Percentiles rank a stretch among this genome's conserved stretches.
phyloP scores from a whole-genome alignment of 2,329 filamentous ascomycete genomes.

The Penicillium rolfsii region DNA sequence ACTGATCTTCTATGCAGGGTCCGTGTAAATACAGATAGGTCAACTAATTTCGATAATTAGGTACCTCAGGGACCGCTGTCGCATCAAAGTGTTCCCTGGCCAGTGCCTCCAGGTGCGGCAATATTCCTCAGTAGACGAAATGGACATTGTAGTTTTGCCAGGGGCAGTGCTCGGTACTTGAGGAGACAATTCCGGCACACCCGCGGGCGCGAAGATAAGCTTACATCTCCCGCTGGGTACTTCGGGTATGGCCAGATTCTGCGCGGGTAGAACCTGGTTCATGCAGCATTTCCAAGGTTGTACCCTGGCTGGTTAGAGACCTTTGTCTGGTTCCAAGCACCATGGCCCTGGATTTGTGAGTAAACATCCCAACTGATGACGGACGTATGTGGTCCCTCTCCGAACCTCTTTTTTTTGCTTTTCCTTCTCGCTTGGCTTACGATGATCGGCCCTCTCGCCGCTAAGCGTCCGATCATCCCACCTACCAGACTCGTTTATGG shows the following conservation, averaged over 20 bases:
- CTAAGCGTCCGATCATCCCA: slow-evolving; percentile 17
- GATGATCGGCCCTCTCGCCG: slow-evolving; percentile 28
- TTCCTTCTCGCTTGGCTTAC: slow-evolving; percentile 21
- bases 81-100: background rate
- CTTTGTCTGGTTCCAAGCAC: slow-evolving; percentile 16
- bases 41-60: background rate
- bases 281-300: slow-evolving; percentile 21
- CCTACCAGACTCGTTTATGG: slow-evolving; percentile 11
- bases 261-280: slow-evolving; percentile 24
- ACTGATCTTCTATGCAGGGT: background rate
- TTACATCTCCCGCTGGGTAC: slow-evolving; percentile 9
- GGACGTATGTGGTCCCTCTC: slow-evolving; percentile 1
- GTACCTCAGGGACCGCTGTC: background rate
- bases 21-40: background rate
- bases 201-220: slow-evolving; percentile 10
- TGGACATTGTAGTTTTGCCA: background rate
- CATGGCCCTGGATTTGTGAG: slow-evolving; percentile 4
- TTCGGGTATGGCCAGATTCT: slow-evolving; percentile 9
- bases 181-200: background rate
- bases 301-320: background rate
- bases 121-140: no score
- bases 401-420: slow-evolving; percentile 4
- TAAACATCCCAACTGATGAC: background rate
- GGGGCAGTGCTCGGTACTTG: slow-evolving; percentile 1
- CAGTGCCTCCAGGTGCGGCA: no score